phyloP scores from a whole-genome alignment of 176 grass and related monocot genomes.

The Thinopyrum elongatum region DNA sequence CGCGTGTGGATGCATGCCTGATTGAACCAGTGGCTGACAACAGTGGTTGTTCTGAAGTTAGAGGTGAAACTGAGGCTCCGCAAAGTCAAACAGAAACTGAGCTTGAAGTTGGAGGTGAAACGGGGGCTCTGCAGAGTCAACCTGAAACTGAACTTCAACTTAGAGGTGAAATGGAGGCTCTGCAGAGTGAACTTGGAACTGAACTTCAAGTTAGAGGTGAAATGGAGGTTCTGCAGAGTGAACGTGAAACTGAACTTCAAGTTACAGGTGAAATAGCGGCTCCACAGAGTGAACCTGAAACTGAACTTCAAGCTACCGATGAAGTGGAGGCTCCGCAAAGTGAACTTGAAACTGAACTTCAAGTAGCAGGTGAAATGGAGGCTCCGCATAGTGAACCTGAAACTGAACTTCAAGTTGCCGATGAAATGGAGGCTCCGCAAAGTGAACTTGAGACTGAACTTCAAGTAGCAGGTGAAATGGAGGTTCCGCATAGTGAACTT shows the following conservation, averaged over 20 bases:
- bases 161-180: background rate
- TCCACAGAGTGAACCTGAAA: background rate
- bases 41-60: background rate
- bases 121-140: background rate
- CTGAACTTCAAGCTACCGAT: background rate
- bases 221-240: background rate
- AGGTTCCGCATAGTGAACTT: background rate
- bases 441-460: conserved; percentile 6
- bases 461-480: background rate
- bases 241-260: background rate
- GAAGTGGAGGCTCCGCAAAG: background rate
- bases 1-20: background rate
- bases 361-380: background rate
- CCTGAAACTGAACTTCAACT: background rate
- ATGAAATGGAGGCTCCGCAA: background rate
- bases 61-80: conserved; percentile 15
- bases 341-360: background rate
- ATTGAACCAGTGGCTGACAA: conserved; percentile 6
- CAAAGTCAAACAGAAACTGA: background rate
- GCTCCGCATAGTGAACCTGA: background rate
- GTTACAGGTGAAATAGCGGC: background rate
- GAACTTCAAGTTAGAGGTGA: background rate
- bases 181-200: background rate
- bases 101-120: background rate
- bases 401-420: background rate